Evolutionary conservation across 2,329 filamentous ascomycete genomes (phyloP).

Genomic region (Exophiala lecanii-corni): DNA sequence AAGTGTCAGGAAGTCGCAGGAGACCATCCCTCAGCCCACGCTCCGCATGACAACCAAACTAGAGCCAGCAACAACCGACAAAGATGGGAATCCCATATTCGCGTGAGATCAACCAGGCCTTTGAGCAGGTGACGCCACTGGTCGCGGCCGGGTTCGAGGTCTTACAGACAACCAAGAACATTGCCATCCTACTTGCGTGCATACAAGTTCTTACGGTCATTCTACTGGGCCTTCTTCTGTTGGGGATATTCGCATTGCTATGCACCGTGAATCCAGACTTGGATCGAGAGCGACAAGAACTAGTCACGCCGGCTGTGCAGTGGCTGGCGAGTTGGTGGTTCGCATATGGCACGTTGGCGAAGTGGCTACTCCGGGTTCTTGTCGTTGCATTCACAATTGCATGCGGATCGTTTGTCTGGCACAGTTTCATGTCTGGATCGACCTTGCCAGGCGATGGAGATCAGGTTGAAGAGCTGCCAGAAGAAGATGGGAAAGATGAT

Average conservation of each 20-base stretch:
- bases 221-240: constrained; percentile 38
- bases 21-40: too few relatives aligned
- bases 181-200: constrained; percentile 44
- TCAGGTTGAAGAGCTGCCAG: constrained; percentile 2
- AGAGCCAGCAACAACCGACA: too few relatives aligned
- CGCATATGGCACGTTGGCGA: constrained; percentile 41
- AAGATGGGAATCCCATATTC: constrained; percentile 51
- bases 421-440: constrained; percentile 8
- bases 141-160: constrained; percentile 47
- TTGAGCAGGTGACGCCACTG: constrained; percentile 50
- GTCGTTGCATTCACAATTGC: constrained; percentile 45
- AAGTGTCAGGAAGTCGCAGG: too few relatives aligned
- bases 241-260: constrained; percentile 37
- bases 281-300: constrained; percentile 36
- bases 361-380: constrained; percentile 69
- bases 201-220: constrained; percentile 46
- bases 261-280: constrained; percentile 48
- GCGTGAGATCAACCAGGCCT: constrained; percentile 48
- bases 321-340: constrained; percentile 29
- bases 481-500: background rate
- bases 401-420: constrained; percentile 12
- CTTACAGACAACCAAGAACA: constrained; percentile 47
- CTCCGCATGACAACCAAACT: too few relatives aligned
- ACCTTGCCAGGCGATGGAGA: constrained; percentile 1
- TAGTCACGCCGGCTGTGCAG: constrained; percentile 42